Base-by-base conservation (phyloP, 768 basidiomycete genomes). In the Neoboletus subvelutipes region DNA sequence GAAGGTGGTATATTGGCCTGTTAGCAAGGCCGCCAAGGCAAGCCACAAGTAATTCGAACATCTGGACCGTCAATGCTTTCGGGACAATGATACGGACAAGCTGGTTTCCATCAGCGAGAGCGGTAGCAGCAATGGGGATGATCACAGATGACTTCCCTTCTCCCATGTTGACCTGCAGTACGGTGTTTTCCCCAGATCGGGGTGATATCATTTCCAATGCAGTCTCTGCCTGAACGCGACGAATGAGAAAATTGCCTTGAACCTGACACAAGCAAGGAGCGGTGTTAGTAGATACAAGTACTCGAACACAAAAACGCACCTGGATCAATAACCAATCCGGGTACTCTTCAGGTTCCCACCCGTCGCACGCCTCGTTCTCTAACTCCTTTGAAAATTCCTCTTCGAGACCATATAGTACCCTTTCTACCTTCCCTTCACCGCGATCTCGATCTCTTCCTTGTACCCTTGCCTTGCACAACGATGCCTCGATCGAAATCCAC, bases 161-260 rank as follows among this genome's bases (percentile, higher is more conserved):
- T 4, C 37, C 37, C 37, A 39, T 39, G 2, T 39, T 39, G 37
- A 83, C 72, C 53, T 83, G 82, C 11, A 78, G 63, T 5, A 73
- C 61, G 0, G 75, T 73, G 51, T 77, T 83, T 24, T 58, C 13
- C 8, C 50, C 48, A 0, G 64, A 71, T 5, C 48, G 56, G 0
- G 81, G 80, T 0, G 62, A 47, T 8, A 80, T 77, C 79, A 82
- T 79, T 47, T 80, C 72, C 13, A 64, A 55, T 0, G 79, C 76
- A 10, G 79, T 63, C 0, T 61, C 39, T 9, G 66, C 62, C 54
- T 83, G 82, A 11, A 20, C 9, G 5, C n/a, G 37, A n/a, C 37
- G 37, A 39, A 39, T 39, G 4, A 39, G 17, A 39, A 39, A 39
- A n/a, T 39, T n/a, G 0, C 37, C 37, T n/a, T 40, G n/a, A 40